Conservation (phyloP, 176 grass and related monocot species). For the Eleusine indica region DNA sequence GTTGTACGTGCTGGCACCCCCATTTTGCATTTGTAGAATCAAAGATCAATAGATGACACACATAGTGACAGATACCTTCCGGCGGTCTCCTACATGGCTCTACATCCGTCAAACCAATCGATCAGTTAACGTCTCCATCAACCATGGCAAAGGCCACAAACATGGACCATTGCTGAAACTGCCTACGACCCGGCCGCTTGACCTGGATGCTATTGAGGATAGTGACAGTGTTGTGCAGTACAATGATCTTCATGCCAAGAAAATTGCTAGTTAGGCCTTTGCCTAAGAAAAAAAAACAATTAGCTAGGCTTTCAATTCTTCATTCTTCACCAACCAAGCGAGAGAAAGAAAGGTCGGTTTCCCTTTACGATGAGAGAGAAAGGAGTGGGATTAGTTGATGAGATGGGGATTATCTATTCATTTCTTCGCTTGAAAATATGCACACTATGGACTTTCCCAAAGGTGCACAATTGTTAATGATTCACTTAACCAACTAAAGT, state of each 20-base stretch:
- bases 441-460: neutral
- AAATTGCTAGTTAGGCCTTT: neutral
- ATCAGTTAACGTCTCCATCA: neutral
- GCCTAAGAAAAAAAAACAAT: neutral
- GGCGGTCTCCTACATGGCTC: neutral
- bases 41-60: neutral
- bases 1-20: neutral
- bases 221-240: neutral
- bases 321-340: neutral
- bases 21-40: neutral
- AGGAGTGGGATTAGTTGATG: constrained; percentile 24
- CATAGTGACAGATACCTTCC: neutral
- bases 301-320: neutral
- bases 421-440: neutral
- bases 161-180: neutral
- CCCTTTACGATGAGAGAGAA: constrained; percentile 10
- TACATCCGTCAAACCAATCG: neutral
- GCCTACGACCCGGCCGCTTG: neutral
- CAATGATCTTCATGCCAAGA: neutral
- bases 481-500: constrained; percentile 9
- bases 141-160: constrained; percentile 1
- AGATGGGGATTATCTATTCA: neutral
- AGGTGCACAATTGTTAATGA: neutral
- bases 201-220: neutral
- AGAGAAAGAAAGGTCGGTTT: neutral